A percentile compares a stretch with the other conserved stretches of the same genome.
Conservation (phyloP, 805 yeast species). For the Pichia rugopelliculosa region DNA sequence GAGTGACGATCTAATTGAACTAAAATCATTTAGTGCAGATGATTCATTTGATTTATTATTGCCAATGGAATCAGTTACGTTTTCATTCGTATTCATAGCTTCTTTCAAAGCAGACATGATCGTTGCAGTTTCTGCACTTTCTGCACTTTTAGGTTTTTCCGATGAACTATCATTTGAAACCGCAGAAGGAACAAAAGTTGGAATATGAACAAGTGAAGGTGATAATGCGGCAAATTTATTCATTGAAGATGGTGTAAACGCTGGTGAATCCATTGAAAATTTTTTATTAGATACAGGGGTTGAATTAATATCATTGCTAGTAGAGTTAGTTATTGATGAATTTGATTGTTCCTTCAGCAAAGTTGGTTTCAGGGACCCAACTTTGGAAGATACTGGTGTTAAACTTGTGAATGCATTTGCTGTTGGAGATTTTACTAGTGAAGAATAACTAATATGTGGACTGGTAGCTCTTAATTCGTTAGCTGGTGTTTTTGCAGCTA, state of each 20-base stretch:
- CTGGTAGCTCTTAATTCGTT: neutral
- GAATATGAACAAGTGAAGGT: conserved; percentile 41
- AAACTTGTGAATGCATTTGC: neutral
- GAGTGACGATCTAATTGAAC: conserved; percentile 1
- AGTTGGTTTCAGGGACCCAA: conserved; percentile 6
- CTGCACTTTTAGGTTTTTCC: neutral
- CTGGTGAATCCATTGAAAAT: conserved; percentile 48
- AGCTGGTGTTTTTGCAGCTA: conserved; percentile 3
- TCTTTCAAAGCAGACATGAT: conserved; percentile 2
- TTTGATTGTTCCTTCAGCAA: conserved; percentile 1
- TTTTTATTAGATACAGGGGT: conserved; percentile 25
- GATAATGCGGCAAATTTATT: conserved; percentile 40
- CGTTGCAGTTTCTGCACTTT: neutral
- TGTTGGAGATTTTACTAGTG: conserved; percentile 7
- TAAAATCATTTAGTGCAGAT: neutral
- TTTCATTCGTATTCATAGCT: neutral
- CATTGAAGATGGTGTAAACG: conserved; percentile 40
- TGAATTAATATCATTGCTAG: neutral
- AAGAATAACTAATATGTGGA: conserved; percentile 5
- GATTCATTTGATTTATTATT: neutral
- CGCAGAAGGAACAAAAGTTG: conserved; percentile 41
- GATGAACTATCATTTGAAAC: conserved; percentile 7
- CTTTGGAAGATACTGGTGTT: conserved; percentile 3
- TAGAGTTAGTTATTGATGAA: neutral
- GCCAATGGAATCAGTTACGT: neutral